Base-by-base conservation (phyloP, 495 filamentous ascomycete species). In the Penicillium steckii region DNA sequence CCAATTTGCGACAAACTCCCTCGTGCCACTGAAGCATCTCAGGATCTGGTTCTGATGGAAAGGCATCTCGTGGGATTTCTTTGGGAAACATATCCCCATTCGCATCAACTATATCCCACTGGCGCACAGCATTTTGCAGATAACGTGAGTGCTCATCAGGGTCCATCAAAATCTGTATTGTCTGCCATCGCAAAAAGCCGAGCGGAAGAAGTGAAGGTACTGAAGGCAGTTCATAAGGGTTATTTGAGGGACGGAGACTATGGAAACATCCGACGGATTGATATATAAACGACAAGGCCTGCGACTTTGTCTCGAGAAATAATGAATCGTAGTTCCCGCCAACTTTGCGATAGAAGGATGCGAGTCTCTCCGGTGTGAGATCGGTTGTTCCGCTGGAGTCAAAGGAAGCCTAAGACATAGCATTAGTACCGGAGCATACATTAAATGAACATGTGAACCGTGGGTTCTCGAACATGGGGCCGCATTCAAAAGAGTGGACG, bases 141-240 rank as follows among this genome's bases (percentile, higher is more conserved):
- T 90, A 92, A 1, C 83, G 83, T 2, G 87, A 87, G 72, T 97
- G 93, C 60, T 93, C 89, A 54, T 90, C 85, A 2, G 95, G 94
- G 46, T 86, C 89, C 10, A 97, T 80, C 25, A 97, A 77, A 24
- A 95, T 72, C 70, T 97, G 91, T 13, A 98, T 91, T 2, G 89
- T 88, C 76, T 97, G 89, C 92, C 93, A 98, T 61, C 86, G 84
- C 33, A 93, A 85, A 65, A 96, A 98, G 21, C 94, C 94, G 55
- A 81, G 82, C 0, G 79, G 75, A 32, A 91, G 91, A 48, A 98
- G 73, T 12, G 90, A 88, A 8, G 94, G 94, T 30, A 96, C 78
- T 1, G 80, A 82, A 0, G 94, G 94, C 9, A 85, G 70, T 2
- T 80, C 77, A 61, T 86, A 96, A 40, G 87, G 84, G 56, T 92